Evolutionary conservation across 129 eudicot genomes (phyloP), one percentile per base, ranked within the genome.

Genomic region (Deinandra increscens): DNA sequence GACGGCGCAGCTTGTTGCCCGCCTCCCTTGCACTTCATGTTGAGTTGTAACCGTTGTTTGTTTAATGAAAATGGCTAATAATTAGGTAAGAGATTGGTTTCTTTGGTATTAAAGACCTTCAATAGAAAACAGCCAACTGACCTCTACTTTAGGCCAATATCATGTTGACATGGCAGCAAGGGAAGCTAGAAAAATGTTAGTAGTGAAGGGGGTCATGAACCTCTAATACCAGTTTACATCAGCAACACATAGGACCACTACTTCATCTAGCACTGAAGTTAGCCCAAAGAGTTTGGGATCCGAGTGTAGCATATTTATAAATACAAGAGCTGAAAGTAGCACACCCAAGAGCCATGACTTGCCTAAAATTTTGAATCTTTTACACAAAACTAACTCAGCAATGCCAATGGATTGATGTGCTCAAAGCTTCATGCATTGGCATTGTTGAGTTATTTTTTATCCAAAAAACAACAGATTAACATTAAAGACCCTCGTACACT

Each of bases 151-250:
- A 87, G 65, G 82, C 91, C 55, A 33, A 80, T 41, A 88, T 84
- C 64, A 60, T 67, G 38, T n/a, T 88, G 10, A 74, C 85, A 62
- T 74, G n/a, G n/a, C 83, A 22, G 71, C 84, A 13, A 50, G 75
- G n/a, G 91, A 86, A 56, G 90, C 95, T 2, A 86, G 89, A 69
- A 86, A 88, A 70, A 84, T 88, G 98, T 84, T 96, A 44, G 96
- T 92, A 50, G 98, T 92, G 49, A 77, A 86, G 48, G 88, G 98
- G 96, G 98, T 88, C 26, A 84, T 88, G 95, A 86, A 78, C 68
- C 75, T 92, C 53, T 96, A 96, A 6, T 71, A 75, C 50, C 77
- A 96, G 44, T 79, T 91, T 3, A 8, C 78, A 41, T 85, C 86
- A 7, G 86, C 77, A 10, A 78, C 81, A 72, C 85, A 88, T 65